phyloP scores from a whole-genome alignment of 441 rosid species.

The Gossypium lobatum region DNA sequence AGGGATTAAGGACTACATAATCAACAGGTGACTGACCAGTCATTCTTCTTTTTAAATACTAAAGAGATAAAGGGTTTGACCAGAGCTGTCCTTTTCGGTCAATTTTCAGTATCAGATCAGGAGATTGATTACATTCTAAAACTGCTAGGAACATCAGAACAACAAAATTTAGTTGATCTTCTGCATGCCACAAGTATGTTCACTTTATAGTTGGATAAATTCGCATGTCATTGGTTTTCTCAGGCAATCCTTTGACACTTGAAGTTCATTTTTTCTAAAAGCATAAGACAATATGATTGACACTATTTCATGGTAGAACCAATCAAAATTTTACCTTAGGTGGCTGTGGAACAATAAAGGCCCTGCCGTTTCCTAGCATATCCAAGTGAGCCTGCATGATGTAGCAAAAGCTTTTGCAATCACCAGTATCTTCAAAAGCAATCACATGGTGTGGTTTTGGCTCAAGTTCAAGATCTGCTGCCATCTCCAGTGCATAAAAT shows the following conservation, averaged over 20 bases:
- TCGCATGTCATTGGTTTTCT: neutral
- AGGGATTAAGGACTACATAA: slow-evolving; percentile 2
- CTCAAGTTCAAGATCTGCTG: slow-evolving; percentile 79
- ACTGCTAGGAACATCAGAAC: neutral
- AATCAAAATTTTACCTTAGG: slow-evolving; percentile 54
- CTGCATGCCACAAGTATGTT: neutral
- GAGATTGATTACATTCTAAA: neutral
- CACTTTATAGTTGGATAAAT: neutral
- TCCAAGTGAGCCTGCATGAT: slow-evolving; percentile 84
- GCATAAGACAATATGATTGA: neutral
- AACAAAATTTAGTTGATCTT: neutral
- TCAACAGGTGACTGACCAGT: neutral
- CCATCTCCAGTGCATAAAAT: slow-evolving; percentile 89
- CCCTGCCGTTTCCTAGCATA: slow-evolving; percentile 68
- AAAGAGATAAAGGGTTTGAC: neutral
- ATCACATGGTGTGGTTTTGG: slow-evolving; percentile 82
- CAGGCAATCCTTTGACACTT: neutral
- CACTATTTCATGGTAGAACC: neutral
- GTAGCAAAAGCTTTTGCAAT: slow-evolving; percentile 67
- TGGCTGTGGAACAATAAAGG: slow-evolving; percentile 75
- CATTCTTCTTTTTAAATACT: neutral
- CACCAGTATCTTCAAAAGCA: slow-evolving; percentile 70
- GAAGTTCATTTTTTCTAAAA: neutral
- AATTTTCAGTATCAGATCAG: slow-evolving; percentile 10
- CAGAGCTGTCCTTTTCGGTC: neutral